Conservation (phyloP, 2,329 filamentous ascomycete genomes). For the Cylindrodendrum hubeiense region DNA sequence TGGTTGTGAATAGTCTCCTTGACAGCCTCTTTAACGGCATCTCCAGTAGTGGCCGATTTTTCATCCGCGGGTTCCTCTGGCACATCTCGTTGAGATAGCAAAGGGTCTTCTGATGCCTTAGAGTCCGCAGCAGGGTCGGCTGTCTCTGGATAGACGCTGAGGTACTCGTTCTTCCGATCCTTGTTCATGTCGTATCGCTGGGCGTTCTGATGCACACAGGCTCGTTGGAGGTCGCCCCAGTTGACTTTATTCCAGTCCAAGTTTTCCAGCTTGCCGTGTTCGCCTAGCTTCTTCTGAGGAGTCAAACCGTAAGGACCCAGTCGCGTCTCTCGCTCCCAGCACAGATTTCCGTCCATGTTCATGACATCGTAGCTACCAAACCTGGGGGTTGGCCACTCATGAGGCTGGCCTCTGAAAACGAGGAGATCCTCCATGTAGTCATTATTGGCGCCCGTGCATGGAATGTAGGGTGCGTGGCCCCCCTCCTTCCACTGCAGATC, state of each 20-base stretch:
- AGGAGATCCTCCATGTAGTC: conserved; percentile 71
- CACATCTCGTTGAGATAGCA: conserved; percentile 27
- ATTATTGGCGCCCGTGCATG: conserved; percentile 75
- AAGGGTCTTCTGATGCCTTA: conserved; percentile 25
- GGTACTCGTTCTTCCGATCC: conserved; percentile 56
- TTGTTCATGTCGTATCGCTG: conserved; percentile 68
- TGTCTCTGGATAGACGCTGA: conserved; percentile 57
- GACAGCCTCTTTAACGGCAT: background rate
- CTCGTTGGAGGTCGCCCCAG: conserved; percentile 78
- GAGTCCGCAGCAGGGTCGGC: conserved; percentile 29
- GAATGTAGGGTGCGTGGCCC: conserved; percentile 69
- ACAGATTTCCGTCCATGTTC: conserved; percentile 72
- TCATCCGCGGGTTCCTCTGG: background rate
- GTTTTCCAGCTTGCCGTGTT: conserved; percentile 46
- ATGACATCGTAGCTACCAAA: conserved; percentile 74
- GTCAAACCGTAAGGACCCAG: conserved; percentile 75
- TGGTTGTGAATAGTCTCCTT: conserved; percentile 9
- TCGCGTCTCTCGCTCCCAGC: conserved; percentile 77
- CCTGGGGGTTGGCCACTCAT: conserved; percentile 68
- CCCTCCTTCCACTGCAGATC: conserved; percentile 68
- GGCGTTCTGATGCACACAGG: conserved; percentile 75
- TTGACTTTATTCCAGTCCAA: conserved; percentile 74
- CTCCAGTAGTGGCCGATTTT: background rate
- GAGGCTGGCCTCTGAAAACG: conserved; percentile 72
- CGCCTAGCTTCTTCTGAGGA: conserved; percentile 61